Evolutionary conservation across 768 basidiomycete genomes (phyloP).

Genomic region (Hygrocybe coccinea): DNA sequence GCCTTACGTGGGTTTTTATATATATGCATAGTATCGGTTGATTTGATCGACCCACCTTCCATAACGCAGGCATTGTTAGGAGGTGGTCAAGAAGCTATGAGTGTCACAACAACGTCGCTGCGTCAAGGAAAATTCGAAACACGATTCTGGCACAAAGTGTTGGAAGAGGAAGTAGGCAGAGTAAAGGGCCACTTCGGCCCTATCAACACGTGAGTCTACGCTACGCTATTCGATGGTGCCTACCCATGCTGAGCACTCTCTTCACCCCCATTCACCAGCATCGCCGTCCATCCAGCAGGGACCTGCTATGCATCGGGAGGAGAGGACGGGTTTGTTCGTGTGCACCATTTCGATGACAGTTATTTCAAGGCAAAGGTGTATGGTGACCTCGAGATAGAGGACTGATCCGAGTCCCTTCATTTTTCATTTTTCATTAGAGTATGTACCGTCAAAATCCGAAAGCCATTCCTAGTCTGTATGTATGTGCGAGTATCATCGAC

Average conservation of each 20-base stretch:
- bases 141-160: conserved; percentile 95
- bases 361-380: conserved; percentile 92
- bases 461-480: no score
- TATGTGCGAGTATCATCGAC: no score
- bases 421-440: no score
- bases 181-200: conserved; percentile 98
- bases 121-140: conserved; percentile 98
- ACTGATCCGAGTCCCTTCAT: no score
- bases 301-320: conserved; percentile 89
- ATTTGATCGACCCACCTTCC: neutral
- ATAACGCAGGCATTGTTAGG: conserved; percentile 71
- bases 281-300: conserved; percentile 88
- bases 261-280: conserved; percentile 42
- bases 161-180: conserved; percentile 94
- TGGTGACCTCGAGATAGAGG: conserved; percentile 72
- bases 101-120: conserved; percentile 87
- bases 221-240: neutral
- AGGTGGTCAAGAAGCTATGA: conserved; percentile 98
- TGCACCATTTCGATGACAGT: conserved; percentile 90
- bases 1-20: conserved; percentile 62
- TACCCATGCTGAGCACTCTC: neutral
- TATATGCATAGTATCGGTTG: neutral
- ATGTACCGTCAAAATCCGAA: no score
- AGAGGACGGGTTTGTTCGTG: conserved; percentile 92
- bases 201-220: conserved; percentile 78